Conservation (phyloP, 2,329 filamentous ascomycete species). For the Cercospora zeina region DNA sequence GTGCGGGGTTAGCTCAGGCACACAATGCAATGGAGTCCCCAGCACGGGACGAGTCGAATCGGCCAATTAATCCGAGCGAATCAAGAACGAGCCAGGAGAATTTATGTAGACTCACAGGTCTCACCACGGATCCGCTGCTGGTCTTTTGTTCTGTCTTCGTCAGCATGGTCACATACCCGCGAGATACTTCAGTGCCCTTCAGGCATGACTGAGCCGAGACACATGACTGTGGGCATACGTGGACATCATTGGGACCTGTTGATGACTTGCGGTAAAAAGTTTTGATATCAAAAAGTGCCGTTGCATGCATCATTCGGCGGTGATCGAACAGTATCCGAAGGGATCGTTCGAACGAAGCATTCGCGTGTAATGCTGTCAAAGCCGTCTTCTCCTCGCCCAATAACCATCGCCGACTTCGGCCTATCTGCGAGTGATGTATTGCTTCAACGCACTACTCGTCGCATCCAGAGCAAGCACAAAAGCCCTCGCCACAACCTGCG, state of each 20-base stretch:
- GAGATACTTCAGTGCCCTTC: neutral
- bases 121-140: neutral
- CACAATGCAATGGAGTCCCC: neutral
- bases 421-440: constrained; percentile 16
- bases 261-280: neutral
- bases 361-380: too few species aligned
- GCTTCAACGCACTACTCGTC: constrained; percentile 20
- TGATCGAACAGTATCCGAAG: too few species aligned
- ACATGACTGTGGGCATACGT: neutral
- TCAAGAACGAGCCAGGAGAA: too few species aligned
- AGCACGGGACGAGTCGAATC: neutral
- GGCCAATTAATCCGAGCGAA: too few species aligned
- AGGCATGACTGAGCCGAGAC: neutral
- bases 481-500: constrained; percentile 56
- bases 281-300: neutral
- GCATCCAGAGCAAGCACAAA: constrained; percentile 48
- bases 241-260: neutral
- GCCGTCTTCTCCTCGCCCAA: neutral
- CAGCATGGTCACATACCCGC: neutral
- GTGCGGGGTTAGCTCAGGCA: constrained; percentile 1
- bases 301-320: too few species aligned
- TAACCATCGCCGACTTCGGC: neutral
- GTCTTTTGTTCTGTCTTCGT: neutral
- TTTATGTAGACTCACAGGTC: too few species aligned
- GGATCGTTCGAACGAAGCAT: too few species aligned